These are phyloP conservation scores for Colletotrichum sp. DNA, from an alignment of 2,329 filamentous ascomycete species.

Conservation along the genomic window DNA sequence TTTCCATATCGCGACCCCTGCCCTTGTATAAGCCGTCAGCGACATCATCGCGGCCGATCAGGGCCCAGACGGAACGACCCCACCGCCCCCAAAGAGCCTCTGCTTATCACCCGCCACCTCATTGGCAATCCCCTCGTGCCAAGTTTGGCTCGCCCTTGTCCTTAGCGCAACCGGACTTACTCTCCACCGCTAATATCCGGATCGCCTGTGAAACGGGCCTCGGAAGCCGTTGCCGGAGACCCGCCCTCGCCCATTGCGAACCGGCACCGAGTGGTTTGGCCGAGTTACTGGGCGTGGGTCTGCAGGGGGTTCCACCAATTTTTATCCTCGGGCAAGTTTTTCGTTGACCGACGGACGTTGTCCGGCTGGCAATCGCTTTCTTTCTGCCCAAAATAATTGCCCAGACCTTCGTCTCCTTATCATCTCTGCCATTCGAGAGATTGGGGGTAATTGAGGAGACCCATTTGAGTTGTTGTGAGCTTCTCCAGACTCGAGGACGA, in stretches of 20 bases:
- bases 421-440: neutral
- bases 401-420: neutral
- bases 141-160: neutral
- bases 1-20: slow-evolving; percentile 27
- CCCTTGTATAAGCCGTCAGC: neutral
- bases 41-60: neutral
- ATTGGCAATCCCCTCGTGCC: neutral
- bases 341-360: neutral
- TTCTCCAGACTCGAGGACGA: neutral
- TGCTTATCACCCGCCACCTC: neutral
- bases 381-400: neutral
- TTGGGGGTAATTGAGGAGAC: neutral
- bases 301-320: neutral
- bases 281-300: neutral
- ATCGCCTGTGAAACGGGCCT: neutral
- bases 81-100: neutral
- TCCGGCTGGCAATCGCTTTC: neutral
- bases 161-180: neutral
- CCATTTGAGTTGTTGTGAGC: neutral
- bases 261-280: neutral
- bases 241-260: neutral
- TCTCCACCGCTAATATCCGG: neutral
- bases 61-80: neutral
- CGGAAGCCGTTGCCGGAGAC: neutral
- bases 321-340: slow-evolving; percentile 6